Evolutionary conservation across 139 green algal genomes (phyloP).

Genomic region (Tetraselmis striata): DNA sequence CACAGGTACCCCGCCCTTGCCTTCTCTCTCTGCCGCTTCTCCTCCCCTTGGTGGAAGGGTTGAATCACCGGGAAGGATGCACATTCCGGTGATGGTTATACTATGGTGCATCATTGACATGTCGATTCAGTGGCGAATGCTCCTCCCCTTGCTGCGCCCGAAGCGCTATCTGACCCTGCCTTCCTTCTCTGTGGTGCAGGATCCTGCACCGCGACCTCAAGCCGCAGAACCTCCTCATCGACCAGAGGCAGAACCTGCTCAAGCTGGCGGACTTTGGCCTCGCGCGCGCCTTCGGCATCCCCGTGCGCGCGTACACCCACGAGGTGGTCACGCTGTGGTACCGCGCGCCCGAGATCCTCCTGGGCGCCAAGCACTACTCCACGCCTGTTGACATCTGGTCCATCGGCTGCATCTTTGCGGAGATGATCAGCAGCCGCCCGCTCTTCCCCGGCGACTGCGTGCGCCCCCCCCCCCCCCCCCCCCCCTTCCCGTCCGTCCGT

Average conservation of each 20-base stretch:
- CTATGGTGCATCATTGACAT: too few species aligned
- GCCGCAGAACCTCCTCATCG: slow-evolving; percentile 96
- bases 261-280: slow-evolving; percentile 99
- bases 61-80: too few species aligned
- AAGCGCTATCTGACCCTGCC: not conserved
- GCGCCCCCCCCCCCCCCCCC: too few species aligned
- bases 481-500: not conserved
- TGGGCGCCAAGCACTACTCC: slow-evolving; percentile 89
- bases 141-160: not conserved
- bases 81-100: too few species aligned
- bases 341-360: slow-evolving; percentile 91
- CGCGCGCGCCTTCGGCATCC: slow-evolving; percentile 90
- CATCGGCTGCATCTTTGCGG: slow-evolving; percentile 96
- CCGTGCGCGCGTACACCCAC: slow-evolving; percentile 91
- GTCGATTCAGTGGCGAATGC: too few species aligned
- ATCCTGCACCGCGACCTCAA: slow-evolving; percentile 96
- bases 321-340: slow-evolving; percentile 99
- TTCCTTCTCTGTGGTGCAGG: slow-evolving; percentile 65
- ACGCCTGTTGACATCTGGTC: slow-evolving; percentile 96
- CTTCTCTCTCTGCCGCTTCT: not conserved
- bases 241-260: slow-evolving; percentile 67
- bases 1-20: slow-evolving; percentile 47
- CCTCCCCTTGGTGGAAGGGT: not conserved
- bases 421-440: slow-evolving; percentile 79
- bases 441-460: slow-evolving; percentile 81